Evolutionary conservation across 2,329 filamentous ascomycete species (phyloP), one percentile per base, ranked within the genome.

Genomic region (Aureobasidium sp.): DNA sequence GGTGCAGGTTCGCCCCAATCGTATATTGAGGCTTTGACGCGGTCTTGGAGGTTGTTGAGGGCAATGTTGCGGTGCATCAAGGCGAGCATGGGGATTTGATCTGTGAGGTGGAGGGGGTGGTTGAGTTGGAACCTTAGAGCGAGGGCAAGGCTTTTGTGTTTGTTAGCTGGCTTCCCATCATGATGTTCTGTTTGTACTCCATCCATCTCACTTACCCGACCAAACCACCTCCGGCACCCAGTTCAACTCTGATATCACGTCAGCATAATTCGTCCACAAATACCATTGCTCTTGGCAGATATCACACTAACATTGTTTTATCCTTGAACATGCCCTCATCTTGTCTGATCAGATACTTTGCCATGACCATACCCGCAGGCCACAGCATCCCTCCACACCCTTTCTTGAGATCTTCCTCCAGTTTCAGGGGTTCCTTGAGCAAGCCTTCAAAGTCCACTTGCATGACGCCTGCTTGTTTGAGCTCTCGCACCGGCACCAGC

Each of bases 311-410:
- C 89, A 95, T 90, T 74, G 84, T 82, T 65, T 88, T 86, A 61
- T 82, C 77, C 61, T 74, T 74, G 64, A 95, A 73, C 65, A 83
- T 77, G n/a, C 81, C 75, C 64, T 77, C 78, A 67, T 89, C 88
- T 69, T 86, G 86, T 57, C 86, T 83, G 62, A 97, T 79, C 81
- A 97, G 82, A 71, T 97, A 95, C 73, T 87, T 90, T 21, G 88
- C 83, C 57, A 99, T 79, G 17, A 94, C 83, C 84, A 95, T 88
- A 11, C 94, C 94, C 0, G 93, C 93, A 3, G 92, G 93, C 94
- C 94, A 97, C 11, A 95, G 81, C 74, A 95, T 89, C 2, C 94
- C 94, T 51, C 94, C 94, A 73, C 94, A 97, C 63, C 94, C 94
- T 64, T 89, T 84, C 61, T 83, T 84, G 50, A 96, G 81, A 73